Base-by-base conservation (phyloP, 331 rosid genomes). In the Cydonia oblonga region DNA sequence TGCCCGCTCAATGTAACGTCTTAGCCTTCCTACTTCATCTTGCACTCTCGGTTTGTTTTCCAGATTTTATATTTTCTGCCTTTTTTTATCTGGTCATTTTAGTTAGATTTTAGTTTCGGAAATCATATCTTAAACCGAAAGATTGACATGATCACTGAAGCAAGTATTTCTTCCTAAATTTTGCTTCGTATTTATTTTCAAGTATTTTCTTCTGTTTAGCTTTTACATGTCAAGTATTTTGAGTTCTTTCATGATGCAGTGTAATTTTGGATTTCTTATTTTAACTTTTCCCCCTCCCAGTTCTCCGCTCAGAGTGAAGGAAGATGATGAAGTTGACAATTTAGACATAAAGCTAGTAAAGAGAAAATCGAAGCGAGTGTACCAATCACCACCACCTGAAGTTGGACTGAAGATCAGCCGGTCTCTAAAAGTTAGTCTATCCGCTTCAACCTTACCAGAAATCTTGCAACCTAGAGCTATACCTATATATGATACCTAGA, bases 331-430 rank as follows among this genome's bases (percentile, higher is more conserved):
- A 82, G 98, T 90, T 67, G 98, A 93, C 84, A 85, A 87, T 62
- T 75, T 93, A 66, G 98, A 90, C 76, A 82, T 93, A 81, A 88
- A 90, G 88, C 80, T 86, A 74, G 85, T 64, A 62, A 89, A 87
- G 83, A 93, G 84, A 80, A 93, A 84, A 72, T 85, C 98, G 16
- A 93, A 87, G 82, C 98, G 98, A 38, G 84, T 86, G 22, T 93
- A 93, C 90, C 96, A 86, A 49, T 90, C 98, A 60, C 92, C 89
- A 12, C 33, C 90, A 63, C 97, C 95, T 30, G 98, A 90, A 93
- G 96, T 93, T 15, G 96, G 97, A 81, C 71, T 90, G 30, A 93
- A 93, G 86, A 93, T 93, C 68, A 90, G 98, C 67, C 95, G 98
- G 51, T 89, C 98, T 29, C 82, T 93, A 68, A 93, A 87, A 91